Conservation (phyloP, 2,329 filamentous ascomycete genomes). For the Blumeria hordei region DNA sequence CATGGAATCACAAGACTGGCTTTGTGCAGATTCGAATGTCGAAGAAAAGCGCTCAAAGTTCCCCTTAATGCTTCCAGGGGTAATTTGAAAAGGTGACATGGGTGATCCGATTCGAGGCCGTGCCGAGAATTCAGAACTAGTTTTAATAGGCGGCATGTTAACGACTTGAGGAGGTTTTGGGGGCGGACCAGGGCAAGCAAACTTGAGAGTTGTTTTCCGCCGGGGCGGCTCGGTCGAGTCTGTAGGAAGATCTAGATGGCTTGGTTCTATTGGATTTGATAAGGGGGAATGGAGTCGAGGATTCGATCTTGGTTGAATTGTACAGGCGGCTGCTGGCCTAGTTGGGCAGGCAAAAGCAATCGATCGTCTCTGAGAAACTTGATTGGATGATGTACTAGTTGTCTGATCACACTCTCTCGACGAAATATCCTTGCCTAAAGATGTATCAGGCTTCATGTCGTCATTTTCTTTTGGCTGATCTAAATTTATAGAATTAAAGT, state of each 20-base stretch:
- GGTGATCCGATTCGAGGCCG: neutral
- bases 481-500: constrained; percentile 5
- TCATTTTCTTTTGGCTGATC: neutral
- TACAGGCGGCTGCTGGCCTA: constrained; percentile 21
- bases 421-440: constrained; percentile 15
- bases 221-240: constrained; percentile 20
- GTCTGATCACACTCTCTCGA: constrained; percentile 19
- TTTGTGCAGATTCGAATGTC: neutral
- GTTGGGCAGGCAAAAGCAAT: constrained; percentile 73
- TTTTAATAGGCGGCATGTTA: neutral
- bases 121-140: neutral
- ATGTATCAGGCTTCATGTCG: constrained; percentile 3
- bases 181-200: constrained; percentile 41
- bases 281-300: constrained; percentile 13
- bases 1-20: neutral
- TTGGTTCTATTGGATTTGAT: constrained; percentile 15
- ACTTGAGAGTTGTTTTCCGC: constrained; percentile 39
- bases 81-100: constrained; percentile 3
- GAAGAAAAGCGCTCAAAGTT: neutral
- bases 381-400: constrained; percentile 35
- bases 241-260: constrained; percentile 15
- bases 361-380: constrained; percentile 54
- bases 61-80: neutral
- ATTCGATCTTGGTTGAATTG: constrained; percentile 15
- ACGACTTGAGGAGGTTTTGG: neutral